Base-by-base conservation (phyloP, 1,284 basidiomycete species). In the Hypsizygus ulmarius region DNA sequence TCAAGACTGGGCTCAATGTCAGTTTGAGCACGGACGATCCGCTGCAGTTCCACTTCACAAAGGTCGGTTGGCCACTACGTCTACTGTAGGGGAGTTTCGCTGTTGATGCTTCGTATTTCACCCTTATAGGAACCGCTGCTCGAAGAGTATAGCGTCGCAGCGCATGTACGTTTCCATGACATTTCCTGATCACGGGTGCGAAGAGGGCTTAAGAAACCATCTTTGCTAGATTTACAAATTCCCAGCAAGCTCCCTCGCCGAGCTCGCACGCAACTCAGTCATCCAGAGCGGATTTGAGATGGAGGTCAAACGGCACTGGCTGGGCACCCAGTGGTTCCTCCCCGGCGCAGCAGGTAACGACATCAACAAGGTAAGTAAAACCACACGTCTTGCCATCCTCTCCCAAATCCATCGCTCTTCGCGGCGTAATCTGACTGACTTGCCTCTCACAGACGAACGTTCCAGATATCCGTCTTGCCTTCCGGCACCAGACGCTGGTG, bases 241-340 rank as follows among this genome's bases (percentile, higher is more conserved):
- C 41, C 90, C 92, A 0, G 88, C 90, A 63, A 86, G 83, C 56
- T 88, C 87, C 1, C 73, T 90, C 3, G 86, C 85, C 39, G 96
- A 99, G 70, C 79, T 99, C 19, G 96, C 97, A 14, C 83, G 96
- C 39, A 99, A 98, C 71, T 95, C 92, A 1, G 96, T 98, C 29
- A 75, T 93, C 45, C 97, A 99, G 66, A 94, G 90, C 56, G 97
- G 97, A 1, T 99, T 98, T 69, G 97, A 99, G 70, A 98, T 98
- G 93, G 90, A 97, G 67, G 71, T 98, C 61, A 99, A 99, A 72
- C 84, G 93, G 11, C 97, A 97, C 67, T 99, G 97, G 96, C 74
- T 97, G 3, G 93, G 94, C 0, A 78, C 87, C 53, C 73, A 88
- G 53, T 98, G 93, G 89, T 96, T 93, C 66, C 72, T 92, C 19